Conservation (phyloP, 2,329 filamentous ascomycete species). For the Magnaporthiopsis poae region DNA sequence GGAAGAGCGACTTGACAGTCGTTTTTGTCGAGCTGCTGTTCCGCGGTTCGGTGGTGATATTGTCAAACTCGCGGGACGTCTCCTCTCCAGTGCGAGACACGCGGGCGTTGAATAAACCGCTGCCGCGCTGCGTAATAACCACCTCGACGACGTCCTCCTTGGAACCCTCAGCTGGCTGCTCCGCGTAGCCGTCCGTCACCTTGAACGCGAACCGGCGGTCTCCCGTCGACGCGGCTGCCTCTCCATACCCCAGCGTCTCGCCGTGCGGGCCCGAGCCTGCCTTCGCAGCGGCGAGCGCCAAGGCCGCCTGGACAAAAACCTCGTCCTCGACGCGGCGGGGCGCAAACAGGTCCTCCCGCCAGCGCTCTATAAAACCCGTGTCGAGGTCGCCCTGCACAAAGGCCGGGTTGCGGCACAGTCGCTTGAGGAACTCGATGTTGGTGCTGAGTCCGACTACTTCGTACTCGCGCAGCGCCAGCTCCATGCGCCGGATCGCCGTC, state of each 20-base stretch:
- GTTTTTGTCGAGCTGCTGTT: constrained; percentile 17
- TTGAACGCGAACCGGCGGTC: constrained; percentile 43
- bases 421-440: constrained; percentile 94
- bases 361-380: constrained; percentile 91
- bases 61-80: constrained; percentile 30
- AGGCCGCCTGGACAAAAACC: constrained; percentile 75
- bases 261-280: constrained; percentile 31
- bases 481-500: constrained; percentile 73
- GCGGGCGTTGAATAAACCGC: constrained; percentile 35
- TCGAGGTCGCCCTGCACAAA: constrained; percentile 85
- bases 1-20: constrained; percentile 64
- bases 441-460: constrained; percentile 88
- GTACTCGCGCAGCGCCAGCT: constrained; percentile 72
- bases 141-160: constrained; percentile 45
- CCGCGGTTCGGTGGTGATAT: constrained; percentile 25
- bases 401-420: constrained; percentile 67
- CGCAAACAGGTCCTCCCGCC: constrained; percentile 68
- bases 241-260: constrained; percentile 45
- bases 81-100: constrained; percentile 34
- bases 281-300: constrained; percentile 51
- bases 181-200: constrained; percentile 50
- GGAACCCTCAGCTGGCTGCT: constrained; percentile 41
- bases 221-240: constrained; percentile 26
- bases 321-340: constrained; percentile 54
- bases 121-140: constrained; percentile 37